Percentiles rank a stretch among this genome's conserved stretches.
These are phyloP conservation scores for Porogramme epimiltina DNA, from an alignment of 1,284 basidiomycete species.

Conservation along the genomic window DNA sequence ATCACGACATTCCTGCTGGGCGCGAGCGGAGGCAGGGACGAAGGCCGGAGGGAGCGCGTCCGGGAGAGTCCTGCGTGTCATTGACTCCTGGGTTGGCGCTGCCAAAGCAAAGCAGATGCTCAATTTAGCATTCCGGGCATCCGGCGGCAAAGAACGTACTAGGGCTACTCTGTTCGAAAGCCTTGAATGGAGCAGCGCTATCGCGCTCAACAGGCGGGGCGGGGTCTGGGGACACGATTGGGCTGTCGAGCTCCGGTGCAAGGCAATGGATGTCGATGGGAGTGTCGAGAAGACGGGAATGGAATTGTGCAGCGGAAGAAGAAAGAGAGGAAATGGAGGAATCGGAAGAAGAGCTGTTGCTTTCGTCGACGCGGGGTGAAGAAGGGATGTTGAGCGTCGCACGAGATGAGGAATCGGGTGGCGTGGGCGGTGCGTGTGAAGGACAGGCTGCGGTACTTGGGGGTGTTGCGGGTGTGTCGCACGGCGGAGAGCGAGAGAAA, in stretches of 20 bases:
- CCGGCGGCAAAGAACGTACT: conserved; percentile 4
- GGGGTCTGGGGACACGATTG: neutral
- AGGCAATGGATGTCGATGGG: conserved; percentile 24
- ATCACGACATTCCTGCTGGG: neutral
- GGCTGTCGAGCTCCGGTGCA: conserved; percentile 14
- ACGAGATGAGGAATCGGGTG: conserved; percentile 20
- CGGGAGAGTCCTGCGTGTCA: neutral
- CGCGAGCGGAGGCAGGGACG: conserved; percentile 10
- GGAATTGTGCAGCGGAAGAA: conserved; percentile 20
- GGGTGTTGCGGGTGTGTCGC: conserved; percentile 20
- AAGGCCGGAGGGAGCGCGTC: conserved; percentile 16
- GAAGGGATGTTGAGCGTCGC: neutral
- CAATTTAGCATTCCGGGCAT: neutral
- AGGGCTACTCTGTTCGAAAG: conserved; percentile 11
- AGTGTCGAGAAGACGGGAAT: conserved; percentile 22
- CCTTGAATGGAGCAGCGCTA: neutral
- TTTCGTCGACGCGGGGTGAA: conserved; percentile 8
- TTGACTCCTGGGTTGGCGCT: conserved; percentile 16
- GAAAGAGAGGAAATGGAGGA: conserved; percentile 14
- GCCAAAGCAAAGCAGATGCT: neutral
- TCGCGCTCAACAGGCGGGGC: neutral
- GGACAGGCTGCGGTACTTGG: conserved; percentile 1
- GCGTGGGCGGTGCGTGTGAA: conserved; percentile 18
- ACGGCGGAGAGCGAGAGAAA: conserved; percentile 15
- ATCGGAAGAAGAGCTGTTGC: conserved; percentile 7